Evolutionary conservation across 768 basidiomycete species (phyloP).

Genomic region (Cystofilobasidium macerans): DNA sequence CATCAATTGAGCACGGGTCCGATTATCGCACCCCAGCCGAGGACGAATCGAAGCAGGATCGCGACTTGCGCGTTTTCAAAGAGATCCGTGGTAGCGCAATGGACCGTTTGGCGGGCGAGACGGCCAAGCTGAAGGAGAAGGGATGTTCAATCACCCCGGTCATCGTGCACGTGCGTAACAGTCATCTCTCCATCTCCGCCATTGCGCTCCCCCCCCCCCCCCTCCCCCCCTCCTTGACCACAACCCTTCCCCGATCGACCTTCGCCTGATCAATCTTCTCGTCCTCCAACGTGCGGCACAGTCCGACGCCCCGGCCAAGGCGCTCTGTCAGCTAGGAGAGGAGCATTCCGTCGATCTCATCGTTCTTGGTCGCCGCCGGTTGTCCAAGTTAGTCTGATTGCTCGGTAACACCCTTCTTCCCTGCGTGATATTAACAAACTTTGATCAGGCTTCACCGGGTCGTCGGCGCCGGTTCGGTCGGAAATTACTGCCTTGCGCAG

Average conservation of each 20-base stretch:
- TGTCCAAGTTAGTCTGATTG: not conserved
- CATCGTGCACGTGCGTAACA: not conserved
- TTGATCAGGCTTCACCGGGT: conserved; percentile 12
- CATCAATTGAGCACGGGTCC: not conserved
- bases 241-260: too few relatives aligned
- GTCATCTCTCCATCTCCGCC: too few relatives aligned
- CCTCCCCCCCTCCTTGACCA: too few relatives aligned
- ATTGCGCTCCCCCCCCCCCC: too few relatives aligned
- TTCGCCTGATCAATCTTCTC: not conserved
- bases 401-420: not conserved
- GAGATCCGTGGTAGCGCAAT: conserved; percentile 10
- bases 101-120: conserved; percentile 4
- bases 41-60: not conserved
- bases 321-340: conserved; percentile 15
- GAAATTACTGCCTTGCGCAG: conserved; percentile 10
- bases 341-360: conserved; percentile 9
- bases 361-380: conserved; percentile 23
- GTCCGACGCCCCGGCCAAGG: conserved; percentile 16
- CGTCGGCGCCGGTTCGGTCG: conserved; percentile 21
- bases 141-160: not conserved
- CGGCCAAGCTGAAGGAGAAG: not conserved
- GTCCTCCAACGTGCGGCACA: not conserved
- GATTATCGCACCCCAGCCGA: not conserved
- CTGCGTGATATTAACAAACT: not conserved
- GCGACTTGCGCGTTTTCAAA: conserved; percentile 2